Percentiles rank a stretch among this genome's conserved stretches.
Conservation (phyloP, 2,329 filamentous ascomycete species). For the Alternaria rosae region DNA sequence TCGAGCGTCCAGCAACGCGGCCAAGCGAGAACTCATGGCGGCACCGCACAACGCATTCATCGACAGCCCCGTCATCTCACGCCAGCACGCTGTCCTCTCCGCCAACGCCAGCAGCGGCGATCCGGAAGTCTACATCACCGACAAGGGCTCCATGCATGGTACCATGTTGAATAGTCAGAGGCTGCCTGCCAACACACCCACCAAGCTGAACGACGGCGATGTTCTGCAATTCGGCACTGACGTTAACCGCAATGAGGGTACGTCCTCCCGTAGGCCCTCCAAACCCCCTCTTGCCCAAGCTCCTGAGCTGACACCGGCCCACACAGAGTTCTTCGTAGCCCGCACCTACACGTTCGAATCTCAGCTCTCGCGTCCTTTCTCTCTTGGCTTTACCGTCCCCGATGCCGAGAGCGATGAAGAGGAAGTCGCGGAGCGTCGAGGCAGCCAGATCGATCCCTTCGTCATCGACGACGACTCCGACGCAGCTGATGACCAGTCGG, state of each 20-base stretch:
- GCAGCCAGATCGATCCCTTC: constrained; percentile 39
- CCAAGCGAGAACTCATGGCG: constrained; percentile 52
- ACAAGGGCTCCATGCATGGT: constrained; percentile 68
- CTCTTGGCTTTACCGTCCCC: constrained; percentile 43
- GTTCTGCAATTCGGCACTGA: constrained; percentile 47
- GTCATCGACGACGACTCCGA: constrained; percentile 43
- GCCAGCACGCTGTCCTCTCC: constrained; percentile 66
- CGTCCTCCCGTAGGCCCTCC: constrained; percentile 11
- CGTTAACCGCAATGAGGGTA: constrained; percentile 46
- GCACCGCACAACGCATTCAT: constrained; percentile 69
- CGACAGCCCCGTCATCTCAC: constrained; percentile 75
- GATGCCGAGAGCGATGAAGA: constrained; percentile 42
- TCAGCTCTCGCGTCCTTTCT: constrained; percentile 22
- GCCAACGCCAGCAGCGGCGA: constrained; percentile 22
- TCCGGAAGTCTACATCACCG: constrained; percentile 57
- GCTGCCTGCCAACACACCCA: constrained; percentile 32
- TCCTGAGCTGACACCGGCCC: constrained; percentile 15
- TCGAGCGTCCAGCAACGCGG: constrained; percentile 52
- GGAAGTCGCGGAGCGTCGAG: constrained; percentile 23
- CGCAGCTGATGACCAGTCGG: constrained; percentile 9
- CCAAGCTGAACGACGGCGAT: constrained; percentile 42
- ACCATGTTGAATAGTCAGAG: constrained; percentile 61
- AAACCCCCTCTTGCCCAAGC: not conserved
- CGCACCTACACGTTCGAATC: constrained; percentile 42
- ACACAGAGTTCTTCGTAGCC: constrained; percentile 40